These are phyloP conservation scores for Caloboletus firmus DNA, from an alignment of 1,284 basidiomycete genomes.

Conservation along the genomic window DNA sequence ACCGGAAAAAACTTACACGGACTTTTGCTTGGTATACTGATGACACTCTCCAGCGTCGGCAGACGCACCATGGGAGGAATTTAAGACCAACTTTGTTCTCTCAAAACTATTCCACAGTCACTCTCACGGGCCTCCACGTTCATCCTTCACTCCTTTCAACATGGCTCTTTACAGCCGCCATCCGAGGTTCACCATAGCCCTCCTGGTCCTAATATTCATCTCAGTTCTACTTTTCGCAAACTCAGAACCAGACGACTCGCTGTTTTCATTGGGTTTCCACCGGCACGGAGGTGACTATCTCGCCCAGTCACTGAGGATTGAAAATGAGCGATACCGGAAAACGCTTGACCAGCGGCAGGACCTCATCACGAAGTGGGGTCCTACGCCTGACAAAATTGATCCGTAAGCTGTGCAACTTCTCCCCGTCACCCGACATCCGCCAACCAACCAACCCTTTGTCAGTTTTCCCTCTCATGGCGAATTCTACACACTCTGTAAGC, in stretches of 20 bases:
- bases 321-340: constrained; percentile 24
- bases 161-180: constrained; percentile 34
- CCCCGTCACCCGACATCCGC: neutral
- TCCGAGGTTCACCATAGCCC: constrained; percentile 33
- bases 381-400: constrained; percentile 32
- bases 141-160: constrained; percentile 4
- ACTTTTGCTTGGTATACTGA: neutral
- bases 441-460: neutral
- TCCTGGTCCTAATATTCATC: constrained; percentile 29
- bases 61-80: neutral
- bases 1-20: no score
- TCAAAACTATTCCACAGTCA: neutral
- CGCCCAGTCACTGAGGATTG: constrained; percentile 13
- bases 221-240: constrained; percentile 31
- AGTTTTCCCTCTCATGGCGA: constrained; percentile 36
- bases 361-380: constrained; percentile 34
- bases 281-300: constrained; percentile 1
- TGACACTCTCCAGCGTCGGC: neutral
- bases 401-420: constrained; percentile 18
- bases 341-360: constrained; percentile 22
- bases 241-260: constrained; percentile 11
- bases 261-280: constrained; percentile 4
- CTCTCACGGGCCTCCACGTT: constrained; percentile 17
- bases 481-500: constrained; percentile 38
- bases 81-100: neutral